phyloP scores from a whole-genome alignment of 768 basidiomycete species.

The Filobasidium floriforme region DNA sequence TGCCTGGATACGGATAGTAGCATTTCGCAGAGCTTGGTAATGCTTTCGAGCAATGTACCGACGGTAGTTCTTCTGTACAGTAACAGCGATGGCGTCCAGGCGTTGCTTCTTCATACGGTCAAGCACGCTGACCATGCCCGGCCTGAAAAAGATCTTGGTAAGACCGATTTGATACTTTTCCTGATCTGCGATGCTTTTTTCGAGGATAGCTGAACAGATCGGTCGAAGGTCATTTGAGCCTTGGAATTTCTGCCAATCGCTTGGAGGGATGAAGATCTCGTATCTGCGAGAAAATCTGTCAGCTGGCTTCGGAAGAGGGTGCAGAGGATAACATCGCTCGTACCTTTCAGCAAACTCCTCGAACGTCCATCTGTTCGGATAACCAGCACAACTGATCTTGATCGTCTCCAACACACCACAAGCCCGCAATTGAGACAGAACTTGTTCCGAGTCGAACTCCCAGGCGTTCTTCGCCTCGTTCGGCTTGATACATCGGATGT shows the following conservation, averaged over 20 bases:
- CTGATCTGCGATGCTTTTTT: slow-evolving; percentile 77
- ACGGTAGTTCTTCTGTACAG: slow-evolving; percentile 96
- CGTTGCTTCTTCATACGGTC: slow-evolving; percentile 72
- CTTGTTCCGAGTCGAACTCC: slow-evolving; percentile 94
- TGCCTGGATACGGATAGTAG: slow-evolving; percentile 79
- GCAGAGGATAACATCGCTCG: background rate
- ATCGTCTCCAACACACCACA: slow-evolving; percentile 99
- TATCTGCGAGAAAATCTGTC: background rate
- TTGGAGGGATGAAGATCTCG: slow-evolving; percentile 4
- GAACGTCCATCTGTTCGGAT: slow-evolving; percentile 96
- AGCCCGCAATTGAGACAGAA: slow-evolving; percentile 85
- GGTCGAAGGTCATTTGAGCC: slow-evolving; percentile 44
- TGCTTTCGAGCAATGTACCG: slow-evolving; percentile 73
- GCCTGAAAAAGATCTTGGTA: slow-evolving; percentile 98
- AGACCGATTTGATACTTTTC: slow-evolving; percentile 96
- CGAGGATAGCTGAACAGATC: slow-evolving; percentile 76
- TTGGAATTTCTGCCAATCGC: slow-evolving; percentile 8
- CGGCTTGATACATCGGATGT: slow-evolving; percentile 98
- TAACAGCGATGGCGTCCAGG: slow-evolving; percentile 81
- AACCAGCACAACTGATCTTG: slow-evolving; percentile 95
- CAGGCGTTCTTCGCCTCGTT: slow-evolving; percentile 94
- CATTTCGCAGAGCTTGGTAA: slow-evolving; percentile 62
- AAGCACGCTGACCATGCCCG: slow-evolving; percentile 93
- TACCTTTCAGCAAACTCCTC: slow-evolving; percentile 97
- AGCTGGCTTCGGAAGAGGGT: background rate